Conservation (phyloP, 805 yeast species). For the Wickerhamomyces rabaulensis region DNA sequence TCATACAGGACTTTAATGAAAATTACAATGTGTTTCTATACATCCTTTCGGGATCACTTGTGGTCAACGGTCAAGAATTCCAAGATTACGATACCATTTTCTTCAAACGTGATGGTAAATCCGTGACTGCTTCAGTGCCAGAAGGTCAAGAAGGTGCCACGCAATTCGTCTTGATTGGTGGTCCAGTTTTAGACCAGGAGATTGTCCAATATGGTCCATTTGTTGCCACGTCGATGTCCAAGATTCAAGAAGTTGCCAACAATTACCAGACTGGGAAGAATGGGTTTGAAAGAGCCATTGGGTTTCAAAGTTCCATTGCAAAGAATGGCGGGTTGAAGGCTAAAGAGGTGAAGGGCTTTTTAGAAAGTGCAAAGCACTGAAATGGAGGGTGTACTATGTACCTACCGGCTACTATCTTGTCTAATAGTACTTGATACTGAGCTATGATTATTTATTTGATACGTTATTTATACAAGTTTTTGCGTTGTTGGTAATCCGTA, state of each 20-base stretch:
- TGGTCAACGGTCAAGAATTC: conserved; percentile 37
- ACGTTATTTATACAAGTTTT: too few species aligned
- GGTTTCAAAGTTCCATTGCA: conserved; percentile 45
- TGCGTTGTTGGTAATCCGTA: too few species aligned
- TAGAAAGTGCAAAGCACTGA: background rate
- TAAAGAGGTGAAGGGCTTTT: background rate
- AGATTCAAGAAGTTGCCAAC: conserved; percentile 61
- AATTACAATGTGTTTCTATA: conserved; percentile 72
- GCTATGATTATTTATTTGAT: too few species aligned
- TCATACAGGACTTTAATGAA: conserved; percentile 52
- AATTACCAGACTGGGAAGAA: conserved; percentile 66
- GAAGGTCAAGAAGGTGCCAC: conserved; percentile 37
- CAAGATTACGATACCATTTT: conserved; percentile 50
- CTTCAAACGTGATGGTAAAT: conserved; percentile 66
- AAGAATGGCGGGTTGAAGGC: conserved; percentile 5
- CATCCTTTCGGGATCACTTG: conserved; percentile 54
- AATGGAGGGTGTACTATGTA: too few species aligned
- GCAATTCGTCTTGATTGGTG: conserved; percentile 72
- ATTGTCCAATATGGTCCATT: conserved; percentile 89
- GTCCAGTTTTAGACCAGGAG: conserved; percentile 68
- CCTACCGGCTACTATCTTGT: too few species aligned
- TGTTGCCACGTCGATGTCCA: conserved; percentile 66
- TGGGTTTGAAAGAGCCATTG: conserved; percentile 63
- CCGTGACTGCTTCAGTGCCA: conserved; percentile 48
- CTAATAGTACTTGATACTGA: too few species aligned